Evolutionary conservation across 768 basidiomycete genomes (phyloP).

Genomic region (Rhodocollybia butyracea): DNA sequence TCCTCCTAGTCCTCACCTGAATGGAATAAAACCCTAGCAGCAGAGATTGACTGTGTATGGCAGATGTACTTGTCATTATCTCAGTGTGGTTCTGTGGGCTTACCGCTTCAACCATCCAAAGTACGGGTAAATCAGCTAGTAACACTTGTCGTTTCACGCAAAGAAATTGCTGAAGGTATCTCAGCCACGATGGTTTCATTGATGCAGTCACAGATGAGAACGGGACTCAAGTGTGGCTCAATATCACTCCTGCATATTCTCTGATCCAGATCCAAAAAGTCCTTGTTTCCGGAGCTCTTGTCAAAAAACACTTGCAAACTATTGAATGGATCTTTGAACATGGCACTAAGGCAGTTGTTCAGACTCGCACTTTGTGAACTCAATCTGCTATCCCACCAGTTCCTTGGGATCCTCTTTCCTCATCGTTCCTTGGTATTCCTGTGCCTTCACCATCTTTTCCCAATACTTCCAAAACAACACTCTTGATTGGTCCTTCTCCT

Average conservation of each 20-base stretch:
- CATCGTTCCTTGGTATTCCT: slow-evolving; percentile 4
- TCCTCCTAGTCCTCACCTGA: too few species aligned
- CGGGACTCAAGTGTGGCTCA: neutral
- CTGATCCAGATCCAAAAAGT: slow-evolving; percentile 11
- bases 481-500: neutral
- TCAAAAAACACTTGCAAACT: slow-evolving; percentile 11
- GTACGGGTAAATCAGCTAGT: slow-evolving; percentile 9
- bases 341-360: neutral
- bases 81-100: slow-evolving; percentile 6
- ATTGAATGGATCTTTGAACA: slow-evolving; percentile 10
- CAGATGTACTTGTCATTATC: slow-evolving; percentile 1
- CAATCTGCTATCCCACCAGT: neutral
- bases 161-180: slow-evolving; percentile 7
- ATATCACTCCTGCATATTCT: slow-evolving; percentile 9
- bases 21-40: too few species aligned
- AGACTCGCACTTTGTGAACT: slow-evolving; percentile 11
- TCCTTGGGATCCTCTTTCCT: slow-evolving; percentile 4
- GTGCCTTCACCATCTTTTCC: neutral
- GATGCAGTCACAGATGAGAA: neutral
- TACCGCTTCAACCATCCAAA: slow-evolving; percentile 6
- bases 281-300: slow-evolving; percentile 8
- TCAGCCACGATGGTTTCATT: slow-evolving; percentile 5
- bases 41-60: slow-evolving; percentile 12
- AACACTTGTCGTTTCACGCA: slow-evolving; percentile 7
- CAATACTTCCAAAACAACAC: neutral